Evolutionary conservation across 1,284 basidiomycete species (phyloP), one percentile per base, ranked within the genome.

Genomic region (Melampsora abietis-canadensis): DNA sequence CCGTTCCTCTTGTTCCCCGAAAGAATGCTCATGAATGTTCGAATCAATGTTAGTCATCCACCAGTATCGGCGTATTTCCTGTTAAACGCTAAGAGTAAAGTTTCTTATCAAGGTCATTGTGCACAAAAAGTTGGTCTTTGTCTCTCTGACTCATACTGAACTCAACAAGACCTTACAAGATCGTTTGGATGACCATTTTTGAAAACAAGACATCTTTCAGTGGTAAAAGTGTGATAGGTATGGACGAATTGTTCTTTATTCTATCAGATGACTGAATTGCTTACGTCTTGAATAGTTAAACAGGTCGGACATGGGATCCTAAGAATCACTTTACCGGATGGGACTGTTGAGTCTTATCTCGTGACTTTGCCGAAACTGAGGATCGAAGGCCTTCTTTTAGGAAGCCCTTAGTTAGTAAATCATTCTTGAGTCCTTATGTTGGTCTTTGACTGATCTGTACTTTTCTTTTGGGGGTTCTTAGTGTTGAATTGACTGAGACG

Each of bases 261-360:
- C 5, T 64, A 34, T 44, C 30, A 64, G 47, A 31, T 31, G 44
- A 0, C 34, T 37, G 3, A 34, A 10, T 70, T n/a, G 30, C 30
- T 63, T n/a, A 48, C 12, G 15, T 34, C 31, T 21, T 46, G n/a
- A 54, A 19, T 76, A 83, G 95, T 98, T 69, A 94, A 92, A 83
- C 95, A 98, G 83, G 90, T 97, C 77, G 95, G 95, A 6, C 95
- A 98, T 80, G 94, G 94, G 6, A 83, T 91, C 37, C 84, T 98
- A 57, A 90, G 87, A 15, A 85, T 96, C 74, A 84, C 86, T 73
- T 84, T 88, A 27, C 84, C 87, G 4, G 84, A 84, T 12, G 88
- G 88, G 2, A 80, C 79, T 44, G 84, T 85, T 76, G 90, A 92
- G 81, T 86, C 89, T 76, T 98, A 92, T 84, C 85, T 98, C 70